Evolutionary conservation across 768 basidiomycete genomes (phyloP).

Genomic region (Neoboletus magnificus): DNA sequence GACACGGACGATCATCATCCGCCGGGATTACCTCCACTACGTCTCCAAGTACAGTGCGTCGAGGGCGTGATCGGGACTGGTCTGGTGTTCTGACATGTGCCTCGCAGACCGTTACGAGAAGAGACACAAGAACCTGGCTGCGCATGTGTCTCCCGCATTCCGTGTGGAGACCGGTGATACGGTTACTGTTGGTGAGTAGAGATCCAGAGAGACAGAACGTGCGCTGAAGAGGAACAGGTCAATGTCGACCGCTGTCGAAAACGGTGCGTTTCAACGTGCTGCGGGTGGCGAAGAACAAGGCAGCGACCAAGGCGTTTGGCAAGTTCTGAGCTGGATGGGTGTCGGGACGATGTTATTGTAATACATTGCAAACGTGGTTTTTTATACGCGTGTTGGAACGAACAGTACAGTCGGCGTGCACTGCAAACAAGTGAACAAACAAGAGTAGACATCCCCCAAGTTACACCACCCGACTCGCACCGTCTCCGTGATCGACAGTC

Average conservation of each 20-base stretch:
- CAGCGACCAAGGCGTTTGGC: slow-evolving; percentile 83
- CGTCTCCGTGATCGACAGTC: slow-evolving; percentile 28
- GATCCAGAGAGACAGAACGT: background rate
- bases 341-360: slow-evolving; percentile 9
- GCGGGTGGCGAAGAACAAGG: slow-evolving; percentile 93
- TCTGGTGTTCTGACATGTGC: slow-evolving; percentile 7
- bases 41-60: slow-evolving; percentile 96
- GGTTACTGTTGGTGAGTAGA: slow-evolving; percentile 86
- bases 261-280: slow-evolving; percentile 99
- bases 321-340: slow-evolving; percentile 66
- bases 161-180: slow-evolving; percentile 92
- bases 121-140: slow-evolving; percentile 97
- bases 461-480: slow-evolving; percentile 23
- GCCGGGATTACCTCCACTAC: slow-evolving; percentile 92
- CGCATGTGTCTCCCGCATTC: slow-evolving; percentile 97
- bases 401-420: background rate
- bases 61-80: background rate
- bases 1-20: slow-evolving; percentile 97
- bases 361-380: slow-evolving; percentile 12
- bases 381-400: slow-evolving; percentile 24
- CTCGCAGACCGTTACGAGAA: slow-evolving; percentile 93
- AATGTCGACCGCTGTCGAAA: slow-evolving; percentile 99
- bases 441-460: slow-evolving; percentile 23
- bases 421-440: slow-evolving; percentile 35
- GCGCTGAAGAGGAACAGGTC: slow-evolving; percentile 48